Conservation (phyloP, 345 rosid genomes). For the Conringia planisiliqua region DNA sequence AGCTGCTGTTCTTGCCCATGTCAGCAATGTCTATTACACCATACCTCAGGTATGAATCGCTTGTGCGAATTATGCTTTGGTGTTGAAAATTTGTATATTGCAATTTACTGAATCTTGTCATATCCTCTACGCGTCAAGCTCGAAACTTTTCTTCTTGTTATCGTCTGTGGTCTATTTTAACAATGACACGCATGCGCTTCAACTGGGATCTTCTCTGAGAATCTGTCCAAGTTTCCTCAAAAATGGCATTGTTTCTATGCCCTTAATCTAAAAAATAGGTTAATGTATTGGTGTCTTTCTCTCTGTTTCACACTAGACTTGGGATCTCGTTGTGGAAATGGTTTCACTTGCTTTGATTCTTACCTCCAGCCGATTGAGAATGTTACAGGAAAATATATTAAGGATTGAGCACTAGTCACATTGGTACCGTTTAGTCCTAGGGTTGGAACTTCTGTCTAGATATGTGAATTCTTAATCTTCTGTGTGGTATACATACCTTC, state of each 20-base stretch:
- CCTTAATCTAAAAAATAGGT: not conserved
- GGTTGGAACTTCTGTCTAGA: no score
- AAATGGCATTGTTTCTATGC: not conserved
- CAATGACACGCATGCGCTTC: not conserved
- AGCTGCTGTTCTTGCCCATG: conserved; percentile 65
- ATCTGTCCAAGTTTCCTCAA: not conserved
- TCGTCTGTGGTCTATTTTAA: not conserved
- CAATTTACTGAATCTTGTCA: not conserved
- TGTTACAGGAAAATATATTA: not conserved
- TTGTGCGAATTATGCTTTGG: not conserved
- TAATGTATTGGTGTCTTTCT: not conserved
- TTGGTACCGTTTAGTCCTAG: not conserved
- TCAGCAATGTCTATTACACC: conserved; percentile 69
- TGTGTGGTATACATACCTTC: not conserved
- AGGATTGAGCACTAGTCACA: not conserved
- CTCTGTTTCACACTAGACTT: not conserved
- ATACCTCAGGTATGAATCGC: conserved; percentile 62
- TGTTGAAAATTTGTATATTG: not conserved
- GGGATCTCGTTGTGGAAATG: not conserved
- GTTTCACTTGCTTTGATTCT: not conserved
- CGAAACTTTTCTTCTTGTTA: not conserved
- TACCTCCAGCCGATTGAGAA: not conserved
- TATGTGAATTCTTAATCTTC: not conserved
- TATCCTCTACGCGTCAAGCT: no score
- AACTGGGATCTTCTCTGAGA: not conserved